Evolutionary conservation across 2,329 filamentous ascomycete genomes (phyloP).

Genomic region (Colletotrichum graminicola): DNA sequence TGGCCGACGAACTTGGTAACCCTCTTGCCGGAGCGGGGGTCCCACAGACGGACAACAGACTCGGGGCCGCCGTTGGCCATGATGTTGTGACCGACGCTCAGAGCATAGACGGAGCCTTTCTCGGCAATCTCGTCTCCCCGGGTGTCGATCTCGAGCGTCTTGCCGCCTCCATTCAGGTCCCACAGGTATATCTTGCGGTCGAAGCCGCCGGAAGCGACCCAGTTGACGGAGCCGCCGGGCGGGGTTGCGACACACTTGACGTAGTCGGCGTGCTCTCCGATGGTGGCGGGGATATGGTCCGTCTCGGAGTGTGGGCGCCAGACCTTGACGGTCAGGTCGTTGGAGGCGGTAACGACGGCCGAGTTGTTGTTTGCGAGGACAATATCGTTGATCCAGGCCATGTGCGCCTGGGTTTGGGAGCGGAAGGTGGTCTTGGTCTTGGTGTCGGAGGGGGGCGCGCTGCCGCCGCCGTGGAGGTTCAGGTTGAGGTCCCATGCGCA

Average conservation of each 20-base stretch:
- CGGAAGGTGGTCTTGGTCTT: slow-evolving; percentile 66
- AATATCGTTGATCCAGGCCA: slow-evolving; percentile 97
- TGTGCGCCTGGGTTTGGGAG: slow-evolving; percentile 79
- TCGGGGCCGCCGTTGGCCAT: slow-evolving; percentile 95
- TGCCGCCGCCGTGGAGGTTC: slow-evolving; percentile 62
- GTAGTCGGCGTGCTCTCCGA: slow-evolving; percentile 95
- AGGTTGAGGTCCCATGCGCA: slow-evolving; percentile 94
- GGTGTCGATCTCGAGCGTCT: slow-evolving; percentile 88
- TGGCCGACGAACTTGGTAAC: slow-evolving; percentile 98
- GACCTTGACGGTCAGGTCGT: slow-evolving; percentile 92
- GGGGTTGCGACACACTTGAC: slow-evolving; percentile 94
- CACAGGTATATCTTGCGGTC: slow-evolving; percentile 93
- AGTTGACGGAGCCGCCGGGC: slow-evolving; percentile 71
- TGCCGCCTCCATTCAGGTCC: slow-evolving; percentile 90
- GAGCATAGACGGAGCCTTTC: slow-evolving; percentile 95
- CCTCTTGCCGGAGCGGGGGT: slow-evolving; percentile 86
- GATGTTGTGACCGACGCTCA: slow-evolving; percentile 83
- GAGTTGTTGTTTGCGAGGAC: slow-evolving; percentile 81
- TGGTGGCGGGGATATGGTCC: slow-evolving; percentile 76
- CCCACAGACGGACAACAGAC: slow-evolving; percentile 92
- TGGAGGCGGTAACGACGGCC: slow-evolving; percentile 88
- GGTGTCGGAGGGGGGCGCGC: slow-evolving; percentile 46
- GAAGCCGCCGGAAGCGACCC: slow-evolving; percentile 94
- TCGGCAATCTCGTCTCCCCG: slow-evolving; percentile 84
- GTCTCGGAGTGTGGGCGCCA: slow-evolving; percentile 80